Base-by-base conservation (phyloP, 352 stramenopile genomes). In the Globisporangium orthogonon region DNA sequence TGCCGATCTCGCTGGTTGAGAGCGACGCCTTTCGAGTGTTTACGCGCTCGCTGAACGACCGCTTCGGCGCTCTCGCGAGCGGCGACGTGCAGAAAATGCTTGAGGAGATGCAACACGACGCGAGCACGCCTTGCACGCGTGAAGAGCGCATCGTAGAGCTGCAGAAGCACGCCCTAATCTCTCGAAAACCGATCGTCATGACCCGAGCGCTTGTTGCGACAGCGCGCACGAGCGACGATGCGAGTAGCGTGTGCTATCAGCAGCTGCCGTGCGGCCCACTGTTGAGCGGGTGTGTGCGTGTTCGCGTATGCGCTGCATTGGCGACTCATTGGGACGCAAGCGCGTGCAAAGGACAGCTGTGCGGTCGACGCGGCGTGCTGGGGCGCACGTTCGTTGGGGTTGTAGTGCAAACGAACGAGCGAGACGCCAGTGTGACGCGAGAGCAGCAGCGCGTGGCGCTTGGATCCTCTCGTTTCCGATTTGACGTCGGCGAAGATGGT, bases 341-440 rank as follows among this genome's bases (percentile, higher is more conserved):
- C 11, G 67, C 55, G 11, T 80, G 70, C 52, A 61, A 58, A 35
- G 74, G 68, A 0, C 63, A 64, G 50, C 37, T 74, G 0, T 33
- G 61, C 3, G 72, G 74, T 14, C 78, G 65, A 28, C 70, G 70
- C 37, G 74, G 74, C 13, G 64, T 82, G 7, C 63, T 85, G 10
- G 74, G 74, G 3, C 65, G 55, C 30, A 56, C 57, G 4, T 76
- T 85, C 18, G 70, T 85, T 1, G 74, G 74, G 1, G 44, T 70
- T 23, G 67, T 81, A 5, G 57, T 46, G 48, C 54, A 68, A n/a
- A 30, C 76, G 18, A 50, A 64, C 52, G 17, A 30, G 3, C 28
- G 10, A 17, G 10, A 6, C 3, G 43, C 9, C 28, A 15, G 11
- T 9, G 14, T 28, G 29, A 0, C 29, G 5, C 23, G 14, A 30